Conservation (phyloP, 306 rosid species). For the Castanea sativa region DNA sequence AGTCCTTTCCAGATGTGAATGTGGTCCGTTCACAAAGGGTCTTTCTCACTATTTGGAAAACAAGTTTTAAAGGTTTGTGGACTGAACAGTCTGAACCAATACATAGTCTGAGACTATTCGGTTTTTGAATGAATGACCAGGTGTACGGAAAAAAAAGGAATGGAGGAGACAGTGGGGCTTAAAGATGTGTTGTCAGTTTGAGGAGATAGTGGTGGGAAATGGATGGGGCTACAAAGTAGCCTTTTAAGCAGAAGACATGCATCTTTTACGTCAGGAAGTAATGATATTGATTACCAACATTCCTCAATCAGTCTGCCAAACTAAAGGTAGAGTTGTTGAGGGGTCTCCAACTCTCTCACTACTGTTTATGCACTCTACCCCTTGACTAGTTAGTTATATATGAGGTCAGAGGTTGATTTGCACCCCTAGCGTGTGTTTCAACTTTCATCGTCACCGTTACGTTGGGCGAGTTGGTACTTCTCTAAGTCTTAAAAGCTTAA, state of each 20-base stretch:
- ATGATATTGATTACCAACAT: not conserved
- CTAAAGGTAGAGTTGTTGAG: not conserved
- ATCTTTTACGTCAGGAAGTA: not conserved
- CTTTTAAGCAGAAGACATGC: conserved; percentile 3
- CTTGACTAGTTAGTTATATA: not conserved
- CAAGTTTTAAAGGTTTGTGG: not conserved
- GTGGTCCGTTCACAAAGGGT: not conserved
- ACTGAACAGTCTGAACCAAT: not conserved
- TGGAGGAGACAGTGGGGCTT: not conserved
- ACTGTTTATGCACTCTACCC: not conserved
- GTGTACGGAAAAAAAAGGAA: conserved; percentile 1
- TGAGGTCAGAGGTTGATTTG: not conserved
- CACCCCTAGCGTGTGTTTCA: not conserved
- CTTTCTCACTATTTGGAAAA: not conserved
- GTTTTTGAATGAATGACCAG: not conserved
- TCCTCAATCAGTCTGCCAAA: conserved; percentile 1
- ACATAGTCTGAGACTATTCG: not conserved
- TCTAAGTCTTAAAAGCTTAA: no score
- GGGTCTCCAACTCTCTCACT: not conserved
- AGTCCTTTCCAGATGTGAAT: not conserved
- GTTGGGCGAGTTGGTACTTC: no score
- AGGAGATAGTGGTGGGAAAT: not conserved
- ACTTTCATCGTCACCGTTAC: no score
- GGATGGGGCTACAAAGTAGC: not conserved
- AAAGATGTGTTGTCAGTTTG: conserved; percentile 1